Percentiles rank a stretch among this genome's conserved stretches.
These are phyloP conservation scores for Pseudonectria buxi DNA, from an alignment of 2,329 filamentous ascomycete species.

Conservation along the genomic window DNA sequence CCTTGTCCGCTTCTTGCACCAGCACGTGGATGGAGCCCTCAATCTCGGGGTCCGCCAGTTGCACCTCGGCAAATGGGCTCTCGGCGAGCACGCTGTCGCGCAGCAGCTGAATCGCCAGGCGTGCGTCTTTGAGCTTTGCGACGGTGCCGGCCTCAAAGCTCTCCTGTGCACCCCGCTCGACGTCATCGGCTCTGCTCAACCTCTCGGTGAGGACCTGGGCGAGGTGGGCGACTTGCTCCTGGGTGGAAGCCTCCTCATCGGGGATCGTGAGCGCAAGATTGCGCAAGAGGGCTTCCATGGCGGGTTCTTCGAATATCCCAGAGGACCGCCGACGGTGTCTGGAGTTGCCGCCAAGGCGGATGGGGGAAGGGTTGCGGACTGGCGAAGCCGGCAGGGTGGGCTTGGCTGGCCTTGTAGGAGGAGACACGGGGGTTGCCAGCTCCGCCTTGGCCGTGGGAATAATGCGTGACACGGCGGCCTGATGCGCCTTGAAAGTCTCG, in stretches of 20 bases:
- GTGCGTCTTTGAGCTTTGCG: slow-evolving; percentile 40
- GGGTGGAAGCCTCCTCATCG: slow-evolving; percentile 20
- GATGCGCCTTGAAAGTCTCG: slow-evolving; percentile 40
- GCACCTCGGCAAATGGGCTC: slow-evolving; percentile 40
- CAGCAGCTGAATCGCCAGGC: slow-evolving; percentile 41
- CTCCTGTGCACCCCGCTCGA: slow-evolving; percentile 40
- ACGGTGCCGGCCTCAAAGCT: slow-evolving; percentile 40
- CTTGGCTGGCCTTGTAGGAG: slow-evolving; percentile 14
- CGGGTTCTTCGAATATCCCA: slow-evolving; percentile 29
- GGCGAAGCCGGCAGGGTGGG: slow-evolving; percentile 29
- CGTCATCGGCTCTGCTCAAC: slow-evolving; percentile 34
- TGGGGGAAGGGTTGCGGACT: slow-evolving; percentile 28
- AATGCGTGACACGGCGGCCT: slow-evolving; percentile 32
- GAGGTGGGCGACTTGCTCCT: slow-evolving; percentile 25
- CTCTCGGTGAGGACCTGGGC: slow-evolving; percentile 34
- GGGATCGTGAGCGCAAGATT: slow-evolving; percentile 38
- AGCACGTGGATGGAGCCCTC: slow-evolving; percentile 43
- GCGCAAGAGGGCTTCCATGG: slow-evolving; percentile 43
- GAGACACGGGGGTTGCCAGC: slow-evolving; percentile 24
- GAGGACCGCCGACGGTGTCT: slow-evolving; percentile 29
- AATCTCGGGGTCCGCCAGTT: slow-evolving; percentile 46
- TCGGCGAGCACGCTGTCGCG: slow-evolving; percentile 48
- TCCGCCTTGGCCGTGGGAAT: slow-evolving; percentile 39
- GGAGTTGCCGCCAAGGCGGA: slow-evolving; percentile 26
- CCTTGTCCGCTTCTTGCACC: slow-evolving; percentile 36